A percentile compares a stretch with the other conserved stretches of the same genome.
These are phyloP conservation scores for Rhynchospora breviuscula DNA, from an alignment of 176 grass and related monocot genomes.

Conservation along the genomic window DNA sequence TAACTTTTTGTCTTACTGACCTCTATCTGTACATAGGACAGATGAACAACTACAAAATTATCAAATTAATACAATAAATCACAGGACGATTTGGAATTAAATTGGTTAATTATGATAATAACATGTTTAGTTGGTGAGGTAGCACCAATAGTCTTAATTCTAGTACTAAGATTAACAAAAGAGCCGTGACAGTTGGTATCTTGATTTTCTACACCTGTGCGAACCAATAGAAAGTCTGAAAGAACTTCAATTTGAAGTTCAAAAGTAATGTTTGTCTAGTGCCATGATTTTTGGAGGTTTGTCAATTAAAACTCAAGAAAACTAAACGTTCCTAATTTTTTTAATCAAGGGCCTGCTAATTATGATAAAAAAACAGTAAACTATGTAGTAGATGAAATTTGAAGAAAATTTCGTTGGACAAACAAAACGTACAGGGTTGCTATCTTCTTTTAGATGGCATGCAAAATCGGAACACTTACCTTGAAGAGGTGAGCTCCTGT, in stretches of 20 bases:
- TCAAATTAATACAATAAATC: not conserved
- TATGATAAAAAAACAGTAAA: no score
- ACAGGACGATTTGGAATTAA: not conserved
- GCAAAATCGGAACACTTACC: conserved; percentile 20
- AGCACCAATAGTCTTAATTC: not conserved
- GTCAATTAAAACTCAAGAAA: not conserved
- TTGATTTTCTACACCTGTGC: not conserved
- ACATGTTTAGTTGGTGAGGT: not conserved
- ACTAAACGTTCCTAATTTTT: not conserved
- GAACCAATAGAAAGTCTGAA: not conserved
- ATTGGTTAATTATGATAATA: not conserved
- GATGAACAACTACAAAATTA: not conserved
- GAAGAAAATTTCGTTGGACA: no score
- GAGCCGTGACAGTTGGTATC: not conserved
- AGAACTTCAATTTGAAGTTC: not conserved
- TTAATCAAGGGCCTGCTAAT: no score
- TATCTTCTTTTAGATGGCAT: not conserved
- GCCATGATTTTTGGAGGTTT: not conserved
- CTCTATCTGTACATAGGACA: not conserved
- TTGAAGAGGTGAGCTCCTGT: conserved; percentile 75
- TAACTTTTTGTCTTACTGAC: not conserved
- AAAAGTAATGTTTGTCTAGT: not conserved
- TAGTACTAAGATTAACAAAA: not conserved
- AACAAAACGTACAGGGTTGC: not conserved
- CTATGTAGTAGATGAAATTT: no score